A percentile compares a stretch with the other conserved stretches of the same genome.
Evolutionary conservation across 73 alveolate species (phyloP).

Genomic region (Paramecium octaurelia): DNA sequence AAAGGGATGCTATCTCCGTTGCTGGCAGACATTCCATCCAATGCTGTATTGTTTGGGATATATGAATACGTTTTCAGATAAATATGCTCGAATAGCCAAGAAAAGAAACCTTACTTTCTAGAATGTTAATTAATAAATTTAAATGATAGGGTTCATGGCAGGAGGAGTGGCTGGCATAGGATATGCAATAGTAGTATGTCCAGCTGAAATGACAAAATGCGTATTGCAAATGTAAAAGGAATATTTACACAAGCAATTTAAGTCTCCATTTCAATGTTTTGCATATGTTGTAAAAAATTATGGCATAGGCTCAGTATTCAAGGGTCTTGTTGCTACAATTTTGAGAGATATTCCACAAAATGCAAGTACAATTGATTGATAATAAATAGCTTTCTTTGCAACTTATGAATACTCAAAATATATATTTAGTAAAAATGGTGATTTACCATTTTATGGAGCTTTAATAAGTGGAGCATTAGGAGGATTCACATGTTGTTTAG

Average conservation of each 20-base stretch:
- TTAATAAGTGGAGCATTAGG: constrained; percentile 30
- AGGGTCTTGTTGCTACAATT: background rate
- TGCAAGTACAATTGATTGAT: background rate
- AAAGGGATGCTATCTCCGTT: background rate
- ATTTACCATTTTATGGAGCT: background rate
- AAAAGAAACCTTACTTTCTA: background rate
- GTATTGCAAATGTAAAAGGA: background rate
- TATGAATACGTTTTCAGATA: background rate
- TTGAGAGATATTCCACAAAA: constrained; percentile 35
- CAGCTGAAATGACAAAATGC: background rate
- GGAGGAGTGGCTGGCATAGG: constrained; percentile 7
- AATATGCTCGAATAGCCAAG: background rate
- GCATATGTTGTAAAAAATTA: background rate
- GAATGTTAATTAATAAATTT: background rate
- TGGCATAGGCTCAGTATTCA: background rate
- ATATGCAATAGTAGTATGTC: background rate
- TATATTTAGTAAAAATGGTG: background rate
- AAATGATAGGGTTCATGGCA: background rate
- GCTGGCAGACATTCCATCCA: background rate
- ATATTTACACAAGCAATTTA: background rate
- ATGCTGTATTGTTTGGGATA: background rate
- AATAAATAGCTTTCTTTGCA: background rate
- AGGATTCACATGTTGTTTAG: constrained; percentile 26
- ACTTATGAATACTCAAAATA: background rate
- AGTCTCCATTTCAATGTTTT: background rate